These are phyloP conservation scores for Spathaspora sp. DNA, from an alignment of 805 yeast genomes.

Conservation along the genomic window DNA sequence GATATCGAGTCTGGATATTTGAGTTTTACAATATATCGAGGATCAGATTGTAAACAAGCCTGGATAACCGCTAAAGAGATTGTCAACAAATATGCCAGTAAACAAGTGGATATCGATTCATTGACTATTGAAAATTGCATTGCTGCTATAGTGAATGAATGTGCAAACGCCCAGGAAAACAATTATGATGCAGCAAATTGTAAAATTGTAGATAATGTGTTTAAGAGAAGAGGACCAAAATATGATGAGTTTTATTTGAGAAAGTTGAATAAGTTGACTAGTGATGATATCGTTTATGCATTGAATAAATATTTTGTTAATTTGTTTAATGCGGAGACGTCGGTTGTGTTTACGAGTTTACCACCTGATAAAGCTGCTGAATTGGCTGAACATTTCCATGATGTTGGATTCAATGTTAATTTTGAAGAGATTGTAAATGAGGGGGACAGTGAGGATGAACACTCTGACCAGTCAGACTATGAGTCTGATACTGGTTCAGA, in stretches of 20 bases:
- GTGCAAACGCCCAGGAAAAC: constrained; percentile 69
- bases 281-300: constrained; percentile 46
- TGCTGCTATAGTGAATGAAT: constrained; percentile 66
- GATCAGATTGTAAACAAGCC: constrained; percentile 73
- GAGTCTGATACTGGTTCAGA: background rate
- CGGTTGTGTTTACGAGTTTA: constrained; percentile 67
- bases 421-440: constrained; percentile 48
- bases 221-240: constrained; percentile 68
- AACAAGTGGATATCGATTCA: constrained; percentile 51
- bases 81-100: constrained; percentile 57
- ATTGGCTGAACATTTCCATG: constrained; percentile 44
- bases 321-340: constrained; percentile 53
- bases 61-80: constrained; percentile 61
- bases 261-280: constrained; percentile 49
- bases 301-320: constrained; percentile 60
- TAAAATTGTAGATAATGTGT: constrained; percentile 62
- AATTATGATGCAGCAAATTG: constrained; percentile 59
- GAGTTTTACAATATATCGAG: constrained; percentile 69
- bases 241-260: constrained; percentile 53
- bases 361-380: constrained; percentile 60
- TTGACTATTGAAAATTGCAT: constrained; percentile 68
- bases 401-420: constrained; percentile 56
- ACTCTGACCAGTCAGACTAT: background rate
- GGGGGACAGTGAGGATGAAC: constrained; percentile 23
- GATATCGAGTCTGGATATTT: constrained; percentile 66